Base-by-base conservation (phyloP, 306 rosid species). In the Cucurbita maxima region DNA sequence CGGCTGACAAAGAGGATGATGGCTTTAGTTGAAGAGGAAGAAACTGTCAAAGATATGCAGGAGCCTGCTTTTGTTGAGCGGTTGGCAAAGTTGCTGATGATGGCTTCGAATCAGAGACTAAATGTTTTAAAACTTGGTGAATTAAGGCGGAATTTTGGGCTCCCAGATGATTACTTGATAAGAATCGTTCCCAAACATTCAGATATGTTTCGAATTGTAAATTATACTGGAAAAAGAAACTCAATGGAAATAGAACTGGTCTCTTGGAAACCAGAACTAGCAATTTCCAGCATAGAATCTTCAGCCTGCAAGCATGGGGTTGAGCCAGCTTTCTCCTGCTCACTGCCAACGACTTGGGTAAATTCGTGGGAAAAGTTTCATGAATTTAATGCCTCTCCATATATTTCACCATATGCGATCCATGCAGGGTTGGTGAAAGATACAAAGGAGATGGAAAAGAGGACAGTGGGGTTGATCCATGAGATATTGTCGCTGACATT, bases 401-500 rank as follows among this genome's bases (percentile, higher is more conserved):
- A 92, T 74, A 19, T 92, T 58, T 90, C 96, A 5, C 96, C 98
- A 0, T 92, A 90, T 75, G 54, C 45, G 64, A 92, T 84, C 47
- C 71, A 71, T 2, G 61, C 38, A 38, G 81, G 72, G 9, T 81
- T 87, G 81, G 76, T 61, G 69, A 88, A 81, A 36, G 96, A 87
- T 56, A 80, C 96, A 0, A 81, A 48, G 84, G 96, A 84, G 83
- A 85, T 84, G 87, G 96, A 92, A 82, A 92, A 92, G 83, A 88
- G 93, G 83, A 84, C 82, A 1, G 86, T 92, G 47, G 93, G 86
- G 10, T 77, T 92, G 86, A 80, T 92, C 55, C 96, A 88, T 71
- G 98, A 90, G 88, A 74, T 92, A 78, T 77, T 92, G 82, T 87
- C 93, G 0, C 81, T 92, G 84, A 88, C 87, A 57, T 78, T 88